Base-by-base conservation (phyloP, 2,329 filamentous ascomycete genomes). In the Aciculosporium take region DNA sequence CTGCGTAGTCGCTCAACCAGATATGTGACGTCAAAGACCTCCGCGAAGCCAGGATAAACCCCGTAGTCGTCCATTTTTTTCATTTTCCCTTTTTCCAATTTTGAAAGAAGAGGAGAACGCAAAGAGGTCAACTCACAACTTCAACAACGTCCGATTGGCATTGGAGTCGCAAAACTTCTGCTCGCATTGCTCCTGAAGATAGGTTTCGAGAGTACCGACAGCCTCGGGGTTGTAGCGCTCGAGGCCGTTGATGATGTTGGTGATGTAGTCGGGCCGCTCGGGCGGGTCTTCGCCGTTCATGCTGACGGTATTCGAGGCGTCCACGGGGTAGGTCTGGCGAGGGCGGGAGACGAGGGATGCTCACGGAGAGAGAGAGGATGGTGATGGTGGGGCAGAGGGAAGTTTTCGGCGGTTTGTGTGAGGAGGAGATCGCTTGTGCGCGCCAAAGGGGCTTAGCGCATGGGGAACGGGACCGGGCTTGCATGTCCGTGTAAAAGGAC, bases 191-290 rank as follows among this genome's bases (percentile, higher is more conserved):
- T 87, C 80, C 58, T 76, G 74, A 48, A 98, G 81, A 66, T 98
- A 98, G 62, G 85, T 82, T 73, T 98, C 89, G 64, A 98, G 91
- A 51, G 84, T 74, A 48, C 77, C 76, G 38, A 93, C 94, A 39
- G 91, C 94, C 71, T 98, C 91, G 32, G 91, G 91, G 66, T 98
- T 98, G 72, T 98, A 98, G 58, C 91, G 78, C 67, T 98, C 91
- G 49, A 98, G 84, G 54, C 91, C 89, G 67, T 89, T 94, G 60
- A 98, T 86, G 59, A 98, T 95, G 64, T 69, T 73, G 60, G 86
- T 82, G 65, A 98, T 93, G 63, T 91, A 80, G 53, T 91, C 84
- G 54, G 91, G 89, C 63, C 91, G 75, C 66, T 94, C 85, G 56
- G 85, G 80, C 70, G 85, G 84, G 66, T 88, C 84, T 74, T 95